A percentile compares a stretch with the other conserved stretches of the same genome.
These are phyloP conservation scores for Fusarium solani-melongenae DNA, from an alignment of 2,329 filamentous ascomycete species.

Conservation along the genomic window DNA sequence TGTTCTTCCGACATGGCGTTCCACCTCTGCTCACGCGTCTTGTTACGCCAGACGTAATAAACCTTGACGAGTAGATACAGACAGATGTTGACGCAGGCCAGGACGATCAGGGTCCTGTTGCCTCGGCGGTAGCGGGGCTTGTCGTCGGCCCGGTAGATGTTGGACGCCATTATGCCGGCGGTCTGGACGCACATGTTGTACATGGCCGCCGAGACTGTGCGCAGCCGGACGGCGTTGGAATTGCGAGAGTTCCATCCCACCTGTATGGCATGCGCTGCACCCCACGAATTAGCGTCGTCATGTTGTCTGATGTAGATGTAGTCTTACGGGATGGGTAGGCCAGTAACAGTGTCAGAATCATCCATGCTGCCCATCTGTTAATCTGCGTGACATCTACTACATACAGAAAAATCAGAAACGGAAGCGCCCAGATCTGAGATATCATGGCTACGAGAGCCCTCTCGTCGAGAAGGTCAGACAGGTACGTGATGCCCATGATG, in stretches of 20 bases:
- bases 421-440: conserved; percentile 49
- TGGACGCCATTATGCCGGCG: conserved; percentile 56
- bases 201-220: conserved; percentile 70
- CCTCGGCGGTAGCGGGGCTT: conserved; percentile 56
- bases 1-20: conserved; percentile 16
- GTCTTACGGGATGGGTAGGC: conserved; percentile 46
- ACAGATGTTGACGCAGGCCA: conserved; percentile 39
- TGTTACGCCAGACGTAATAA: conserved; percentile 54
- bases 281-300: conserved; percentile 15
- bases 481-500: conserved; percentile 41
- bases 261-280: conserved; percentile 57
- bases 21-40: conserved; percentile 15
- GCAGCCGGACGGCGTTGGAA: conserved; percentile 69
- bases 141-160: conserved; percentile 61
- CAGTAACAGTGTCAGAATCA: conserved; percentile 46
- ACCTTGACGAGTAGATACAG: conserved; percentile 55
- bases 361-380: conserved; percentile 47
- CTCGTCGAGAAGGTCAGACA: conserved; percentile 47
- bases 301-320: not conserved
- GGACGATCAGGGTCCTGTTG: conserved; percentile 50
- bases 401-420: conserved; percentile 47
- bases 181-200: conserved; percentile 58
- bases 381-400: conserved; percentile 42
- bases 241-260: conserved; percentile 65
- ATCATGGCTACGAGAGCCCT: conserved; percentile 45